Evolutionary conservation across 2,329 filamentous ascomycete species (phyloP).

Genomic region (Fusarium xyrophilum): DNA sequence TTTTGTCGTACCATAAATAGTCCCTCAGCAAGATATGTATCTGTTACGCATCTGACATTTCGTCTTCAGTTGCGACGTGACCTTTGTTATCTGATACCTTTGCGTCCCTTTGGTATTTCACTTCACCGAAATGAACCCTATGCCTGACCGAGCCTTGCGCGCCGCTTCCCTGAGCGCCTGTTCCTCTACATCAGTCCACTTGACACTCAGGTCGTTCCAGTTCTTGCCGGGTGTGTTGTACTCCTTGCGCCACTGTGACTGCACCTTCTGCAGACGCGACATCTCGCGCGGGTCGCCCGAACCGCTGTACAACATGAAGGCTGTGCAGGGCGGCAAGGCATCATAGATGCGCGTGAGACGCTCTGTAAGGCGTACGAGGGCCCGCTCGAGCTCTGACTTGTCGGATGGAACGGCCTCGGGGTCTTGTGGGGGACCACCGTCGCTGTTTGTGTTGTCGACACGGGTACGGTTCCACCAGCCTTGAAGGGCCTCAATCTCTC

Average conservation of each 20-base stretch:
- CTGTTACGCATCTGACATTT: not conserved
- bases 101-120: constrained; percentile 44
- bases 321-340: constrained; percentile 68
- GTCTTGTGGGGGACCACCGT: constrained; percentile 46
- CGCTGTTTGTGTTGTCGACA: constrained; percentile 45
- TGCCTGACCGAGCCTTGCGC: constrained; percentile 63
- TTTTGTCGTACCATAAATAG: not conserved
- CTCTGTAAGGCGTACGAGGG: constrained; percentile 54
- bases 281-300: constrained; percentile 73
- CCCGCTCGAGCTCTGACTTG: constrained; percentile 52
- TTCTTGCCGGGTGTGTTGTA: constrained; percentile 68
- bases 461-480: constrained; percentile 72
- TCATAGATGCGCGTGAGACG: constrained; percentile 64
- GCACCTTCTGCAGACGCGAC: constrained; percentile 66
- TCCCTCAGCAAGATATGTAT: not conserved
- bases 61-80: not conserved
- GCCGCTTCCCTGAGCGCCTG: constrained; percentile 67
- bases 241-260: constrained; percentile 67
- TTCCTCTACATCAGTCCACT: constrained; percentile 72
- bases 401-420: constrained; percentile 13
- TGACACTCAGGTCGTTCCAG: constrained; percentile 71
- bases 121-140: constrained; percentile 71
- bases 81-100: not conserved
- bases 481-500: constrained; percentile 69
- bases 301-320: constrained; percentile 69